These are phyloP conservation scores for Ceratocystis smalleyi DNA, from an alignment of 2,329 filamentous ascomycete species.

Conservation along the genomic window DNA sequence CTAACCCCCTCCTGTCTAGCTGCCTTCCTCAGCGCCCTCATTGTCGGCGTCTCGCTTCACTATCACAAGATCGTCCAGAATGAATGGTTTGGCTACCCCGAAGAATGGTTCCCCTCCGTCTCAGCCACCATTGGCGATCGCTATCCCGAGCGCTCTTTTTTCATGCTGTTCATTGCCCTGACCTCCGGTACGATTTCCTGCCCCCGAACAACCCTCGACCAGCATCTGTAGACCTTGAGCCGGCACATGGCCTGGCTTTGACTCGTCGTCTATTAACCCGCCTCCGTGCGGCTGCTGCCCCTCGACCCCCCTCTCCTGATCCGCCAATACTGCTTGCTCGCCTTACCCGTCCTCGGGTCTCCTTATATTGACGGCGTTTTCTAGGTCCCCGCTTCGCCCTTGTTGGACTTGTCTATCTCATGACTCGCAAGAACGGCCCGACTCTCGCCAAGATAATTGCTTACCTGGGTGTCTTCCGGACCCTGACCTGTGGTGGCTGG, in stretches of 20 bases:
- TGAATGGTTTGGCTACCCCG: constrained; percentile 83
- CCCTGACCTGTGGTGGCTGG: constrained; percentile 91
- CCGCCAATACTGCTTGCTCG: not conserved
- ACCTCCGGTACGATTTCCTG: constrained; percentile 52
- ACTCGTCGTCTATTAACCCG: not conserved
- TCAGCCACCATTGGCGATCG: constrained; percentile 94
- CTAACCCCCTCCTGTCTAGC: constrained; percentile 29
- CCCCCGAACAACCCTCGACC: not conserved
- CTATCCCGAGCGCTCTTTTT: constrained; percentile 91
- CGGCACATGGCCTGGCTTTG: not conserved
- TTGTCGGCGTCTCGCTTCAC: constrained; percentile 68
- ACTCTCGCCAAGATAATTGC: constrained; percentile 69
- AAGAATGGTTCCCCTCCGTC: constrained; percentile 94
- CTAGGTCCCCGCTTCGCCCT: constrained; percentile 77
- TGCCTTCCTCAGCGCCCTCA: constrained; percentile 73
- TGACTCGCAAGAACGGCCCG: constrained; percentile 62
- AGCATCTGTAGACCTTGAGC: not conserved
- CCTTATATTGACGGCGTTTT: not conserved
- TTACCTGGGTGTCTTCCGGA: constrained; percentile 67
- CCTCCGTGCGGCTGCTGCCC: not conserved
- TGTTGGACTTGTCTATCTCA: constrained; percentile 78
- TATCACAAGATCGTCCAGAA: constrained; percentile 97
- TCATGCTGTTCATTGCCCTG: constrained; percentile 93
- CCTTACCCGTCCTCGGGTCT: not conserved
- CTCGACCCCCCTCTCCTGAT: not conserved